Conservation (phyloP, 169 alveolate genomes). For the Fabrea salina region DNA sequence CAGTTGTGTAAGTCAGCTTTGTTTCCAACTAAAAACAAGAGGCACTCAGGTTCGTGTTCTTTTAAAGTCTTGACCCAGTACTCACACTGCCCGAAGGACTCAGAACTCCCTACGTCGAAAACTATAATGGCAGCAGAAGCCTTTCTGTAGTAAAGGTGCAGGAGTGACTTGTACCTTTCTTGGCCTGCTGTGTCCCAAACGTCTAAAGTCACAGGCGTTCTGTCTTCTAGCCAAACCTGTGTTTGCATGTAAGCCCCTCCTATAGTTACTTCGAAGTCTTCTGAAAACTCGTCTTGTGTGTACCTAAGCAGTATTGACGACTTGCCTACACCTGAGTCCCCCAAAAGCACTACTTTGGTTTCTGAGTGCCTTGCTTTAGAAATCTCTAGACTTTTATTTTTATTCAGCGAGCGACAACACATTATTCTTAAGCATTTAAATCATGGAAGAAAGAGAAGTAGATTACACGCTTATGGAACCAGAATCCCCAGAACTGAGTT, state of each 20-base stretch:
- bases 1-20: conserved; percentile 45
- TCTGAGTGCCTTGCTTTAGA: conserved; percentile 34
- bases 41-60: conserved; percentile 33
- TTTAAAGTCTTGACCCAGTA: conserved; percentile 37
- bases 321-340: conserved; percentile 74
- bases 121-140: conserved; percentile 51
- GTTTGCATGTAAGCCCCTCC: conserved; percentile 64
- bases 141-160: conserved; percentile 41
- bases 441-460: no score
- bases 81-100: conserved; percentile 30
- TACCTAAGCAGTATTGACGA: conserved; percentile 55
- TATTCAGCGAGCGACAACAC: no score
- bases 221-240: conserved; percentile 44
- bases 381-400: no score
- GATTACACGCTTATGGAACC: no score
- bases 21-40: conserved; percentile 52
- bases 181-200: conserved; percentile 84
- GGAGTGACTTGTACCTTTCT: conserved; percentile 52
- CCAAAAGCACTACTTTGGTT: conserved; percentile 59
- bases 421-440: no score
- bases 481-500: no score
- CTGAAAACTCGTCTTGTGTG: conserved; percentile 43
- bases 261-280: conserved; percentile 48
- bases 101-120: conserved; percentile 40
- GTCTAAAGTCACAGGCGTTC: conserved; percentile 41